Conservation (phyloP, 2,329 filamentous ascomycete species). For the Verticillium albo-atrum region DNA sequence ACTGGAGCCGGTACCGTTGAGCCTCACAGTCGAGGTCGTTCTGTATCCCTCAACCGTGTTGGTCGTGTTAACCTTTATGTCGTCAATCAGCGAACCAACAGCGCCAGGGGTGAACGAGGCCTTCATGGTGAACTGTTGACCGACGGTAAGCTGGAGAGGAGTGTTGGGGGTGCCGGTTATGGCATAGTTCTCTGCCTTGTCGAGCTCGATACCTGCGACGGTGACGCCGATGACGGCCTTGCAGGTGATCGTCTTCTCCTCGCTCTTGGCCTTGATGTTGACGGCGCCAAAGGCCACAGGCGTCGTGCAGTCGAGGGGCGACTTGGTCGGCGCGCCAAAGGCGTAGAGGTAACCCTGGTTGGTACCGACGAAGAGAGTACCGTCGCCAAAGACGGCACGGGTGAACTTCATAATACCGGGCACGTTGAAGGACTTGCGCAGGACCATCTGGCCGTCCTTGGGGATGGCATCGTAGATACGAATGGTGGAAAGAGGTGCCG, state of each 20-base stretch:
- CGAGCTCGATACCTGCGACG: slow-evolving; percentile 30
- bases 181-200: slow-evolving; percentile 27
- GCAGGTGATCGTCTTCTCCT: slow-evolving; percentile 34
- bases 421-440: slow-evolving; percentile 46
- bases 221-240: slow-evolving; percentile 37
- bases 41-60: slow-evolving; percentile 41
- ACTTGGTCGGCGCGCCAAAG: slow-evolving; percentile 49
- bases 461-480: slow-evolving; percentile 49
- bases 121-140: slow-evolving; percentile 34
- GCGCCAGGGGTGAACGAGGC: slow-evolving; percentile 38
- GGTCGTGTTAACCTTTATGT: slow-evolving; percentile 41
- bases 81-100: slow-evolving; percentile 42
- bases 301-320: slow-evolving; percentile 42
- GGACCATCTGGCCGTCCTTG: slow-evolving; percentile 35
- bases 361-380: slow-evolving; percentile 46
- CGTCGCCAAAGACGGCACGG: slow-evolving; percentile 52
- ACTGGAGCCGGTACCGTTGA: slow-evolving; percentile 45
- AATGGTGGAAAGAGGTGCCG: slow-evolving; percentile 33
- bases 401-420: slow-evolving; percentile 50
- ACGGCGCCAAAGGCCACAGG: slow-evolving; percentile 40
- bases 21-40: slow-evolving; percentile 34
- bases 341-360: slow-evolving; percentile 46
- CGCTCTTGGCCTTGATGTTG: slow-evolving; percentile 30
- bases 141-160: slow-evolving; percentile 23
- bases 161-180: slow-evolving; percentile 27